A percentile compares a stretch with the other conserved stretches of the same genome.
Evolutionary conservation across 345 rosid genomes (phyloP).

Genomic region (Combretum micranthum): DNA sequence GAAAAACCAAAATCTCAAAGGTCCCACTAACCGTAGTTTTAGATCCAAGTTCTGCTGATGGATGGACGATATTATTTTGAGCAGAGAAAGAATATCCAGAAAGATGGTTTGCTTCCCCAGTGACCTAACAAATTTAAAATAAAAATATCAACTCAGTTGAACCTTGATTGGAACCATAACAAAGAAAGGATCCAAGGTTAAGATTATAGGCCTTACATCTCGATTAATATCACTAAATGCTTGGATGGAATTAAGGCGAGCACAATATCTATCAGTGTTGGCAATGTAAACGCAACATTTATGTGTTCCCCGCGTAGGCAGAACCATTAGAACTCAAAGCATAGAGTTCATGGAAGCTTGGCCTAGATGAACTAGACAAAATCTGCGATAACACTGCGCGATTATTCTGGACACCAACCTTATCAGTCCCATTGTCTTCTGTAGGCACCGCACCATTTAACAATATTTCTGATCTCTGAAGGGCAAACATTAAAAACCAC

Average conservation of each 20-base stretch:
- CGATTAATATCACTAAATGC: conserved; percentile 87
- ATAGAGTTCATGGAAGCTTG: conserved; percentile 61
- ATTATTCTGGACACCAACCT: conserved; percentile 44
- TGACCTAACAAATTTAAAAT: conserved; percentile 42
- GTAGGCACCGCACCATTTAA: conserved; percentile 33
- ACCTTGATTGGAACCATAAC: background rate
- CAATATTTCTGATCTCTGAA: conserved; percentile 60
- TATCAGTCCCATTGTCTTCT: conserved; percentile 73
- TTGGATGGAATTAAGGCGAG: conserved; percentile 79
- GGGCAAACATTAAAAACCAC: conserved; percentile 7
- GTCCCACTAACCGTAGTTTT: conserved; percentile 68
- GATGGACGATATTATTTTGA: conserved; percentile 75
- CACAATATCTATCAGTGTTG: conserved; percentile 61
- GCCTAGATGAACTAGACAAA: conserved; percentile 62
- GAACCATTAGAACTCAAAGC: conserved; percentile 34
- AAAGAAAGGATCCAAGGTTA: background rate
- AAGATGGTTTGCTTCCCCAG: conserved; percentile 78
- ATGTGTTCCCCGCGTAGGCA: conserved; percentile 48
- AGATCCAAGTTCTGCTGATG: conserved; percentile 75
- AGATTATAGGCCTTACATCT: conserved; percentile 52
- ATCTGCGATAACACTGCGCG: conserved; percentile 47
- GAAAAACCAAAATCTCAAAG: background rate
- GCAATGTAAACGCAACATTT: conserved; percentile 93
- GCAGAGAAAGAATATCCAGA: conserved; percentile 76
- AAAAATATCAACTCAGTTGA: background rate